Base-by-base conservation (phyloP, 495 filamentous ascomycete species). In the Margaritispora aquatica region DNA sequence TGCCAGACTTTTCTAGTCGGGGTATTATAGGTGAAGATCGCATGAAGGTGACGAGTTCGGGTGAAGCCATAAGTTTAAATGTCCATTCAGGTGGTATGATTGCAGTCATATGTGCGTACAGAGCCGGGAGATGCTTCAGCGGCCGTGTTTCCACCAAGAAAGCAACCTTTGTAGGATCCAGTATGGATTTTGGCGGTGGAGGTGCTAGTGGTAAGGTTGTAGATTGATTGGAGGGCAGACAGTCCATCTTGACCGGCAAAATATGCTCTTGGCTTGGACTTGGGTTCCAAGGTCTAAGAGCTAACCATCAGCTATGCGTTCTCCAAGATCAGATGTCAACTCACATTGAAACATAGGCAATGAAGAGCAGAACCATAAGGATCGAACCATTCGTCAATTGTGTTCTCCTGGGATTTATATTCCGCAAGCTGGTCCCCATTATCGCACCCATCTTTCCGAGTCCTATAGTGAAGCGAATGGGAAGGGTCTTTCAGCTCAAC, bases 101-200 rank as follows among this genome's bases (percentile, higher is more conserved):
- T 17, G 55, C 26, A 4, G 38, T 63, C 57, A 68, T 62, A 54
- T 68, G 63, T 17, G 57, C 52, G 20, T 63, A 61, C 4, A 68
- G 60, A 1, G 63, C 48, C 10, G 66, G 62, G 5, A 68, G 51
- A 27, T 65, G 57, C 10, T 54, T 50, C 41, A 65, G 57, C 5
- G 59, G 66, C 8, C 66, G 66, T 2, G 60, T 68, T 55, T 68
- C 66, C 20, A 65, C 56, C 9, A 68, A 22, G 51, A 68, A 57
- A 20, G 66, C 66, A 24, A 68, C 52, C 31, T 61, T 60, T 22
- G 26, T 63, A 0, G 46, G 38, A 36, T 68, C 63, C 67, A 72
- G 78, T 17, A 66, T 65, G 11, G 60, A 63, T 19, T 64, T 66
- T 10, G 70, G 68, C 27, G 50, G 51, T 29, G 48, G 54, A 44